Base-by-base conservation (phyloP, 306 rosid species). In the Casuarina equisetifolia region DNA sequence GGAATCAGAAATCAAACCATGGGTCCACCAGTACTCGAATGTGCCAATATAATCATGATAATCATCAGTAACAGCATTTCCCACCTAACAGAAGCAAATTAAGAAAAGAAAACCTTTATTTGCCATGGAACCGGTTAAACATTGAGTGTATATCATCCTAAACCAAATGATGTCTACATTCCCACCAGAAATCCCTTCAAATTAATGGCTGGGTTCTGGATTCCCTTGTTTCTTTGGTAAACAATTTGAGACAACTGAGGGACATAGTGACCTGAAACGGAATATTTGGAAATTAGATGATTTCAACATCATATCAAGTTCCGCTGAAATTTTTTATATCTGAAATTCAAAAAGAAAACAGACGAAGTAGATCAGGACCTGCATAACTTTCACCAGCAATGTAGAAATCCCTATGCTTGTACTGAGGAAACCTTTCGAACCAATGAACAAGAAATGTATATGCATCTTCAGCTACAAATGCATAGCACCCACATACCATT, bases 331-430 rank as follows among this genome's bases (percentile, higher is more conserved):
- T 19, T 70, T 43, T 39, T 25, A 55, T 36, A n/a, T 75, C 25
- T 15, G 9, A 64, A 42, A 75, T 70, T 12, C 72, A 55, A 76
- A 54, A 16, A 68, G 43, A 17, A 25, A 13, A 63, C 11, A 36
- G 49, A 66, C 32, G 68, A 58, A 46, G 75, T 51, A 76, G 53
- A 72, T 69, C 71, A 67, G 83, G 59, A 91, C 99, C 99, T 87
- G 98, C 98, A 88, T 96, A 96, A 81, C 99, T 96, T 89, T 96
- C 99, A 55, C 98, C 99, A 62, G 96, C 93, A 77, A 96, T 91
- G 85, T 90, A 92, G 85, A 96, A 92, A 77, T 91, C 94, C 81
- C 98, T 86, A 79, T 90, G 89, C 82, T 88, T 92, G 78, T 96
- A 96, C 82, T 91, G 94, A 32, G 99, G 98, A 85, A 96, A 96